Conservation (phyloP, 2,329 filamentous ascomycete genomes). For the Talaromyces albobiverticillius region DNA sequence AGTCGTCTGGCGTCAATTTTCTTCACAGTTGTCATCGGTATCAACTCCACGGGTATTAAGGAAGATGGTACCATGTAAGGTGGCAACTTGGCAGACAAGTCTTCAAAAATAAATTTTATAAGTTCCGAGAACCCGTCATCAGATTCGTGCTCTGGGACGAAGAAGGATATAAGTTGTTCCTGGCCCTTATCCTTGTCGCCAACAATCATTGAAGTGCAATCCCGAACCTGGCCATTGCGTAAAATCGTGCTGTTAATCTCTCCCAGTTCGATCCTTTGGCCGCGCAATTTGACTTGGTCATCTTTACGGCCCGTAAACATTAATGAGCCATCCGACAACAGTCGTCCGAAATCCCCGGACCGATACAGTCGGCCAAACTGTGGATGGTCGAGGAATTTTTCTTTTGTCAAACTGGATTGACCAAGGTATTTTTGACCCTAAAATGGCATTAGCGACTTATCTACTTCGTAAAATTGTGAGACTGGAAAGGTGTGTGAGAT, state of each 20-base stretch:
- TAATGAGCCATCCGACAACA: slow-evolving; percentile 74
- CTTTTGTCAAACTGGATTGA: slow-evolving; percentile 57
- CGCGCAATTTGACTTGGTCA: slow-evolving; percentile 77
- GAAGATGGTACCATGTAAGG: slow-evolving; percentile 76
- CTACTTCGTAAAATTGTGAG: neutral
- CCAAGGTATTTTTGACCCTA: slow-evolving; percentile 67
- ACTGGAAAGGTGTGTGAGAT: neutral
- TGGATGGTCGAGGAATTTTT: slow-evolving; percentile 68
- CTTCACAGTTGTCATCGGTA: slow-evolving; percentile 72
- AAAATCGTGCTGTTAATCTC: slow-evolving; percentile 69
- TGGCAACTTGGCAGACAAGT: slow-evolving; percentile 59
- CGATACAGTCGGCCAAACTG: slow-evolving; percentile 72
- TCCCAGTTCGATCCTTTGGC: slow-evolving; percentile 73
- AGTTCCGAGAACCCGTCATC: slow-evolving; percentile 7
- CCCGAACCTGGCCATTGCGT: slow-evolving; percentile 49
- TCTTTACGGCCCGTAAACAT: slow-evolving; percentile 71
- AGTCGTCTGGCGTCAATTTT: slow-evolving; percentile 67
- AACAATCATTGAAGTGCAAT: slow-evolving; percentile 64
- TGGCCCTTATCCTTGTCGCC: slow-evolving; percentile 35
- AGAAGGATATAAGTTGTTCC: slow-evolving; percentile 66
- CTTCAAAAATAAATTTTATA: slow-evolving; percentile 52
- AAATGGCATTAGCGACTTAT: slow-evolving; percentile 10
- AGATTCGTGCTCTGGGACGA: slow-evolving; percentile 47
- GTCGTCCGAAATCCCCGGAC: slow-evolving; percentile 76
- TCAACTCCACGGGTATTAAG: slow-evolving; percentile 64